phyloP scores from a whole-genome alignment of 2,329 filamentous ascomycete species.

The Aspergillus ochraceoroseus region DNA sequence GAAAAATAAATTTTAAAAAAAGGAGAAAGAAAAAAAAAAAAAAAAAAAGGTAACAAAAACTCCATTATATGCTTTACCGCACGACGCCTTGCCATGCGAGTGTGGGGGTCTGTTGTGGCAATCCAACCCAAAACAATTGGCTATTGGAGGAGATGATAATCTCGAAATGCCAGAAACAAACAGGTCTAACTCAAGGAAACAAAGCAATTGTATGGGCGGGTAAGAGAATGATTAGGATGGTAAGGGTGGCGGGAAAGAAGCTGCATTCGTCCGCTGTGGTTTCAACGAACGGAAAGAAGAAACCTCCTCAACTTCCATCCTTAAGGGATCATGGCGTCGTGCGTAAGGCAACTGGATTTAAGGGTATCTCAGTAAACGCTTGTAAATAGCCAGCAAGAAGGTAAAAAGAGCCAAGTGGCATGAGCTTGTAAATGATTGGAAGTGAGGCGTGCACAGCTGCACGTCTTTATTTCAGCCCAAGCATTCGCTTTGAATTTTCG shows the following conservation, averaged over 20 bases:
- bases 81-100: constrained; percentile 35
- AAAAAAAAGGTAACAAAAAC: constrained; percentile 21
- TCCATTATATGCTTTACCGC: constrained; percentile 27
- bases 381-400: constrained; percentile 21
- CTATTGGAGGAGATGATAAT: not conserved
- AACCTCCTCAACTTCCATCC: constrained; percentile 16
- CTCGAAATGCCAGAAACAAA: not conserved
- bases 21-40: constrained; percentile 19
- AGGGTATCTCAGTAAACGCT: constrained; percentile 32
- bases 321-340: constrained; percentile 15
- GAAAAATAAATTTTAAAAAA: constrained; percentile 10
- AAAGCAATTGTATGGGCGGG: constrained; percentile 3
- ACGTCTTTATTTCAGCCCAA: constrained; percentile 48
- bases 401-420: constrained; percentile 2
- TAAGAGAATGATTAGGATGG: not conserved
- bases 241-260: constrained; percentile 9
- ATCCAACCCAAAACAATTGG: constrained; percentile 11
- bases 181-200: constrained; percentile 7
- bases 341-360: constrained; percentile 21
- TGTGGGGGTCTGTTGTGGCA: constrained; percentile 17
- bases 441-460: too few species aligned
- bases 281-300: constrained; percentile 4
- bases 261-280: constrained; percentile 4
- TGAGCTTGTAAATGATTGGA: not conserved
- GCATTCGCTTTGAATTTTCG: constrained; percentile 75